Evolutionary conservation across 768 basidiomycete genomes (phyloP), one percentile per base, ranked within the genome.

Genomic region (Lepiota venenata): DNA sequence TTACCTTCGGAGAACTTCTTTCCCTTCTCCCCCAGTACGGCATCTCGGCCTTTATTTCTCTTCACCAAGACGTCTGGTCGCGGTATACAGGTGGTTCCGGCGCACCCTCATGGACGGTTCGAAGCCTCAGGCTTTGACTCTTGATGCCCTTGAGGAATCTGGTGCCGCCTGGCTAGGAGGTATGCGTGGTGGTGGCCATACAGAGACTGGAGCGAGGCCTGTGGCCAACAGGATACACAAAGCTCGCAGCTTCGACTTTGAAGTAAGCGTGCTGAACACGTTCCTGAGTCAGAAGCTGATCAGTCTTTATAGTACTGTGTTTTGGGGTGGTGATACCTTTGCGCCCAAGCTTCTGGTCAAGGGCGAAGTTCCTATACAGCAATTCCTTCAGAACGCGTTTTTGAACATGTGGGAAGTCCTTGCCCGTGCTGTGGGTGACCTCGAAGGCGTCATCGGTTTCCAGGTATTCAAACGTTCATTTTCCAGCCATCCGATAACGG

Each of bases 21-120:
- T 79, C 82, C 0, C 63, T 90, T 21, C 73, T 93, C 21, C 87
- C 91, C 0, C 66, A 83, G 56, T 93, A 87, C 56, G 87, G 88
- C 12, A 66, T 93, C 29, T 73, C 76, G 2, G 87, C 87, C 2
- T 91, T 91, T 60, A 79, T 95, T 15, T 84, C 84, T 9, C 65
- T 96, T 52, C 96, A 98, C 65, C 96, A 96, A 67, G 93, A 98
- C 65, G 93, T 98, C 29, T 98, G 93, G 91, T 96, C 93, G 0
- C 84, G 96, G 3, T 95, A 94, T 62, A 84, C 85, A 2, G 96
- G 96, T 7, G 96, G 96, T 41, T 96, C 93, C 1, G 96, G 97
- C 1, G 95, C 96, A 0, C 97, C 97, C 1, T 93, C 91, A 3
- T 99, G 97, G 96, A 97, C 94, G 1, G 74, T 98, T n/a, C 1